Evolutionary conservation across 768 basidiomycete species (phyloP).

Genomic region (Gyrodon lividus): DNA sequence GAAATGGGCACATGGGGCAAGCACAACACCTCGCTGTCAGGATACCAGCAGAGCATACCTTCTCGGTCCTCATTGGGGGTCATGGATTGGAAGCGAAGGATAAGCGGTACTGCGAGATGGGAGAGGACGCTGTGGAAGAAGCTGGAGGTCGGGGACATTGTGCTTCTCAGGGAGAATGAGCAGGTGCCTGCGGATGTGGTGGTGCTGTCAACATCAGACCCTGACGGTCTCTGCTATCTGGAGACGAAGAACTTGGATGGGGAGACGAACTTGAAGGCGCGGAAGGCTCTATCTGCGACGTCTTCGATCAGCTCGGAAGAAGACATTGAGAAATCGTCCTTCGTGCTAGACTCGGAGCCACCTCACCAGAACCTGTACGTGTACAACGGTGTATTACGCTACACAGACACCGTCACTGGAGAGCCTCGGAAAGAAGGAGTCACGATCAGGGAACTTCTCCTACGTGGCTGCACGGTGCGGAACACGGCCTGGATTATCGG

Average conservation of each 20-base stretch:
- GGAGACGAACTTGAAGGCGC: slow-evolving; percentile 93
- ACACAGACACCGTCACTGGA: slow-evolving; percentile 51
- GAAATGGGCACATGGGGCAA: slow-evolving; percentile 37
- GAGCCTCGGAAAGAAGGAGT: slow-evolving; percentile 66
- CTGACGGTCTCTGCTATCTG: slow-evolving; percentile 90
- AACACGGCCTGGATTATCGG: slow-evolving; percentile 94
- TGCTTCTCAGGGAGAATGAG: slow-evolving; percentile 88
- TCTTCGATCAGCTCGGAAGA: slow-evolving; percentile 78
- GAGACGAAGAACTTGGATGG: slow-evolving; percentile 99
- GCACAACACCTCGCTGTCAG: slow-evolving; percentile 39
- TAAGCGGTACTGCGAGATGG: slow-evolving; percentile 78
- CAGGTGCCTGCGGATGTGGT: slow-evolving; percentile 96
- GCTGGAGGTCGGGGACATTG: slow-evolving; percentile 94
- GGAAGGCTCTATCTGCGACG: slow-evolving; percentile 75
- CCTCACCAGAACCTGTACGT: slow-evolving; percentile 92
- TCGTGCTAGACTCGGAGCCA: slow-evolving; percentile 89
- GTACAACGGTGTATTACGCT: slow-evolving; percentile 84
- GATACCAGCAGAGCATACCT: slow-evolving; percentile 56
- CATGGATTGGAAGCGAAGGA: slow-evolving; percentile 73
- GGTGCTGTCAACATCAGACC: slow-evolving; percentile 87
- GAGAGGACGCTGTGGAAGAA: slow-evolving; percentile 99
- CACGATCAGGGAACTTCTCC: slow-evolving; percentile 88
- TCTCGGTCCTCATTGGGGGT: slow-evolving; percentile 66
- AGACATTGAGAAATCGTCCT: slow-evolving; percentile 83
- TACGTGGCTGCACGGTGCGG: slow-evolving; percentile 86